Base-by-base conservation (phyloP, 305 asterid species). In the Fraxinus platypoda region DNA sequence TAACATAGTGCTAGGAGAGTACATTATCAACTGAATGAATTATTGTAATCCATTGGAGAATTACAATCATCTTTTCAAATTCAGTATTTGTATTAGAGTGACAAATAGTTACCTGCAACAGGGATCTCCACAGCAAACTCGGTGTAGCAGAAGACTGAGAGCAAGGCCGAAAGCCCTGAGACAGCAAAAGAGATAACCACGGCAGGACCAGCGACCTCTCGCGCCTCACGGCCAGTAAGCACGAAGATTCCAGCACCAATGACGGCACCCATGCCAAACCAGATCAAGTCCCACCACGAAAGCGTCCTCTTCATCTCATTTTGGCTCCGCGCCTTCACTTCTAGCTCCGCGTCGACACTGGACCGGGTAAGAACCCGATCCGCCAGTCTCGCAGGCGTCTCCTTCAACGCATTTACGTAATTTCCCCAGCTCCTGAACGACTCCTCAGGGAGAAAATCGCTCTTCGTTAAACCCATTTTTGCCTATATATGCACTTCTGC, bases 261-360 rank as follows among this genome's bases (percentile, higher is more conserved):
- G 38, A 94, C 97, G 15, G 97, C 94, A 3, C 98, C 98, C 92
- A 94, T 88, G 17, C 98, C 98, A 71, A 94, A 92, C 97, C 98
- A 93, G 71, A 93, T 91, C 38, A 93, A 59, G 80, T 95, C 98
- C 96, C 97, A 95, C 98, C 97, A 92, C 0, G 89, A 81, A 19
- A 95, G 90, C 0, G 91, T 92, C 91, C 19, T 89, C 87, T 93
- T 95, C 98, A 95, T 92, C 85, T 91, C 88, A 81, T 91, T 77
- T 33, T 84, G 83, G 74, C 98, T 95, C 7, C 89, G 89, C 33
- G 87, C 54, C 88, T 87, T 93, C 74, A 87, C 93, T 84, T 88
- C 94, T 49, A 93, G 68, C 87, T 95, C 98, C 9, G 85, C 83
- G 70, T 87, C 81, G 25, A 82, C 85, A 35, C 76, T 83, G 23